Base-by-base conservation (phyloP, 176 grass and related monocot species). In the Ensete glaucum region DNA sequence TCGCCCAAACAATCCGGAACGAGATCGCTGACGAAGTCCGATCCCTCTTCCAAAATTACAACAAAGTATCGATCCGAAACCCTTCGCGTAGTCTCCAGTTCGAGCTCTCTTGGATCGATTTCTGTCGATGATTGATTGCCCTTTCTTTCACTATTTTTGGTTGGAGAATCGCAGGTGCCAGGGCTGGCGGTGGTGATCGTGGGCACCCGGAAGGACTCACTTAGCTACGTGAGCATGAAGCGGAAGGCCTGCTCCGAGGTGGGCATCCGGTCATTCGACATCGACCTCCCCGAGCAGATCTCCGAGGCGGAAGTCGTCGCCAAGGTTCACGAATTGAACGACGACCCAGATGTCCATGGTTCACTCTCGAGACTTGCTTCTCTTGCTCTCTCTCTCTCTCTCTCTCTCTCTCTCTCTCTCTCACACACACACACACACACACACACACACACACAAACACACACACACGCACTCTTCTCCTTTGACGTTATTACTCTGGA, bases 151-250 rank as follows among this genome's bases (percentile, higher is more conserved):
- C 34, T 43, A 43, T 6, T 43, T 43, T 43, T 43, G 34, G 34
- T 43, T 24, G 62, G 63, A 1, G 23, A 26, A 26, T 65, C 58
- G 63, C 79, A 98, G 95, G 90, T 93, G 63, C 95, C 95, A 21
- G 95, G 90, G 62, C 78, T 98, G 73, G 90, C 95, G 63, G 95
- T 98, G 82, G 86, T 98, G 76, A 98, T 98, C 81, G 95, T 98
- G 52, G 90, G 95, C 62, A 89, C 65, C 73, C 71, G 90, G 81
- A 98, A 93, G 78, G 95, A 98, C 84, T 93, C 95, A 72, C 90
- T 93, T 85, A 91, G 83, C 64, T 93, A 93, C 68, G 95, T 98
- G 43, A 67, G 70, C 23, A 98, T 87, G 88, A 98, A 98, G 86
- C 82, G 90, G 65, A 94, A 91, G 86, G 95, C 90, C 62, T 98